Evolutionary conservation across 352 stramenopile genomes (phyloP).

Genomic region (Phytophthora aleatoria): DNA sequence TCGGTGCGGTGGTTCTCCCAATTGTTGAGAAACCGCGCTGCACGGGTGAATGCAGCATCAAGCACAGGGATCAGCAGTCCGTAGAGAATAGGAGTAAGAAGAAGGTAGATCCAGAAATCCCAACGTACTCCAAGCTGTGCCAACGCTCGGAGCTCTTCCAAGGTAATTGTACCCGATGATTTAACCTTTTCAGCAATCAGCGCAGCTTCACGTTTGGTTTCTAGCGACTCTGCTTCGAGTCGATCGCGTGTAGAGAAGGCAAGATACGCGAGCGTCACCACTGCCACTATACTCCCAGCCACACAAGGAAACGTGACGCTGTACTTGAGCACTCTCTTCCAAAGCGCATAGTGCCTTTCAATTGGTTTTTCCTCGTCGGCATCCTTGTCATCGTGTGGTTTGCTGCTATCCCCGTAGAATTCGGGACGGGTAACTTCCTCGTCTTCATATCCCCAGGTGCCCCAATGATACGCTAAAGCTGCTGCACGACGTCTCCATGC

Average conservation of each 20-base stretch:
- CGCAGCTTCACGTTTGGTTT: slow-evolving; percentile 44
- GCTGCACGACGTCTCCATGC: slow-evolving; percentile 83
- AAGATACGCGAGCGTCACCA: slow-evolving; percentile 61
- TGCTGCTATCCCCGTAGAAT: slow-evolving; percentile 63
- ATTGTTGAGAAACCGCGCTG: slow-evolving; percentile 92
- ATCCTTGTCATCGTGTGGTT: slow-evolving; percentile 4
- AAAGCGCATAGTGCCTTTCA: slow-evolving; percentile 60
- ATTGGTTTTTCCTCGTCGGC: slow-evolving; percentile 2
- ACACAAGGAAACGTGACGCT: slow-evolving; percentile 68
- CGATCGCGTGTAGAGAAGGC: slow-evolving; percentile 84
- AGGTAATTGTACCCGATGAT: slow-evolving; percentile 50
- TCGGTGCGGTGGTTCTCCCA: slow-evolving; percentile 94
- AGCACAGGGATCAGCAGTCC: slow-evolving; percentile 84
- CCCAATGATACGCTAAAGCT: slow-evolving; percentile 88
- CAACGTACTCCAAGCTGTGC: slow-evolving; percentile 67
- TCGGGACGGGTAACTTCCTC: slow-evolving; percentile 82
- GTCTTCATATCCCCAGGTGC: slow-evolving; percentile 89
- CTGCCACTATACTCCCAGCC: slow-evolving; percentile 52
- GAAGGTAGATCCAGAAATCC: slow-evolving; percentile 87
- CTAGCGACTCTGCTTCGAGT: slow-evolving; percentile 62
- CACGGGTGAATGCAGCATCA: slow-evolving; percentile 80
- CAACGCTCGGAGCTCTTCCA: slow-evolving; percentile 59
- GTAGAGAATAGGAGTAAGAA: slow-evolving; percentile 87
- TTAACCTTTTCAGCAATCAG: slow-evolving; percentile 62
- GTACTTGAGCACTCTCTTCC: slow-evolving; percentile 84